Evolutionary conservation across 345 rosid species (phyloP), one percentile per base, ranked within the genome.

Genomic region (Linum tenue): DNA sequence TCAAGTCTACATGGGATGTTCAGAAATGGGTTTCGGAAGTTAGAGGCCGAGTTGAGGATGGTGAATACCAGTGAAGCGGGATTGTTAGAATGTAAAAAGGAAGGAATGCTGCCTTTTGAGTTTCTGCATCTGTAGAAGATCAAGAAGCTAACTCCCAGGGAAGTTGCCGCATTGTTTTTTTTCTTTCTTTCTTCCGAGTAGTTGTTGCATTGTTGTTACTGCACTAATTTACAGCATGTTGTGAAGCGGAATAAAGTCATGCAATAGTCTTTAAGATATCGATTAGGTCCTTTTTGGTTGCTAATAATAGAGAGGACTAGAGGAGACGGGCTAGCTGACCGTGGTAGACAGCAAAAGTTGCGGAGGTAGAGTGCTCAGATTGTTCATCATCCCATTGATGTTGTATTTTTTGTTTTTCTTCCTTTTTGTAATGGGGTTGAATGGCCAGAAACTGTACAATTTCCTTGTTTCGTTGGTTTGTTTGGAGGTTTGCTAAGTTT

Each of bases 31-130:
- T 76, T 48, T 71, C 44, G 44, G 72, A 70, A 56, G 78, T 73
- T 37, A 41, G 44, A 53, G 68, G 65, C 64, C 78, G 64, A 53
- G 56, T 76, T 60, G 81, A 76, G 39, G 58, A 22, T 68, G 68
- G 78, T 69, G 41, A 72, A 65, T 38, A 80, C 9, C 7, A 9
- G 81, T 64, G 83, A 79, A 64, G 83, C 70, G 44, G 84, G 78
- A 76, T 69, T 69, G 66, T 3, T 67, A 67, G 9, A 85, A 82
- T 70, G 83, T 76, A 87, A 72, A 77, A 89, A 69, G 83, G 85
- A 86, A 75, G 96, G 94, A 73, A 86, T 91, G 72, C 85, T 82
- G 87, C 56, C 85, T 94, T 5, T 74, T 88, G 66, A 90, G 96
- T 81, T 78, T 79, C 69, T 90, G 94, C 72, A 68, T 74, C 59